Conservation (phyloP, 192 early-diverging fungal genomes). For the Coemansia sp. region DNA sequence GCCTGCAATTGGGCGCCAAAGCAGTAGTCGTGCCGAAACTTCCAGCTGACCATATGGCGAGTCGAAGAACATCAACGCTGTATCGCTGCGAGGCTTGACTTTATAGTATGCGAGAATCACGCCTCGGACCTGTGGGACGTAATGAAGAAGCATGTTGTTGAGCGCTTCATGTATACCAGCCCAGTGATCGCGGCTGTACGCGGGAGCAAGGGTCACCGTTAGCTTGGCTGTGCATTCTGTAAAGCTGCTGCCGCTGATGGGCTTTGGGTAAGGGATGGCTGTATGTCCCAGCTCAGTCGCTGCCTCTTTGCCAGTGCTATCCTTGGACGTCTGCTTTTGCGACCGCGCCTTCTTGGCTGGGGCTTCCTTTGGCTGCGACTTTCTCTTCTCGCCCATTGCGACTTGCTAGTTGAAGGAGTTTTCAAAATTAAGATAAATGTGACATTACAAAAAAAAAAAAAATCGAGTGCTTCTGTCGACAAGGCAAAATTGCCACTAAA, state of each 20-base stretch:
- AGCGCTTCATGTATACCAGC: constrained; percentile 50
- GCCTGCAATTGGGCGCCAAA: constrained; percentile 78
- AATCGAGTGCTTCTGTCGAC: background rate
- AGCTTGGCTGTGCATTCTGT: constrained; percentile 38
- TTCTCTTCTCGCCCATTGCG: constrained; percentile 51
- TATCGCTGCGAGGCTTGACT: constrained; percentile 59
- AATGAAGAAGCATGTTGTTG: constrained; percentile 62
- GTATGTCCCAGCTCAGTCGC: background rate
- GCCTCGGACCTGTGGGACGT: constrained; percentile 83
- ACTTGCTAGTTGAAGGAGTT: background rate
- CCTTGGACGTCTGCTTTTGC: constrained; percentile 23
- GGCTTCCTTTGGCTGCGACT: constrained; percentile 25
- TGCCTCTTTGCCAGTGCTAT: constrained; percentile 5
- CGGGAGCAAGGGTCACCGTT: constrained; percentile 48
- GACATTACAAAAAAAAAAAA: background rate
- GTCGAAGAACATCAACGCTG: constrained; percentile 76
- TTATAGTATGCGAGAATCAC: constrained; percentile 82
- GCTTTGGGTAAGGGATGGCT: constrained; percentile 36
- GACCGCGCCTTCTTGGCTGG: constrained; percentile 36
- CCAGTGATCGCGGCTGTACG: constrained; percentile 41
- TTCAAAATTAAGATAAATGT: background rate
- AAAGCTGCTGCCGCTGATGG: constrained; percentile 39
- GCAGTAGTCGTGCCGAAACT: constrained; percentile 66
- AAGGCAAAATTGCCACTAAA: background rate
- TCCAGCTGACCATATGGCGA: constrained; percentile 82